A percentile compares a stretch with the other conserved stretches of the same genome.
Evolutionary conservation across 2,329 filamentous ascomycete species (phyloP).

Genomic region (Sporothrix sp.): DNA sequence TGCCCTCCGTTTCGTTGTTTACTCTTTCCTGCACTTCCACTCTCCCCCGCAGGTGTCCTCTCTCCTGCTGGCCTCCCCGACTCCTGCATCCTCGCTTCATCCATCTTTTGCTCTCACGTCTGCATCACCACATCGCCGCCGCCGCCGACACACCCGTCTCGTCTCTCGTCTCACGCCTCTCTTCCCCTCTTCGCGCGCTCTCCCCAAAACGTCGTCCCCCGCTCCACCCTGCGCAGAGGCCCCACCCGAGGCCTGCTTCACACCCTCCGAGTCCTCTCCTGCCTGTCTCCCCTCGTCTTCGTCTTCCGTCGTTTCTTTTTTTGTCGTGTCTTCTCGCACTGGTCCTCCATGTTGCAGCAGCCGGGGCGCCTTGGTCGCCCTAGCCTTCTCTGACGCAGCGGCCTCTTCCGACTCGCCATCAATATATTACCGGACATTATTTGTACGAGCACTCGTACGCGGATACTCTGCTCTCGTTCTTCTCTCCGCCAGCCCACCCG

Average conservation of each 20-base stretch:
- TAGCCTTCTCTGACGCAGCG: background rate
- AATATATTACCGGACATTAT: no score
- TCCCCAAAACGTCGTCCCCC: conserved; percentile 5
- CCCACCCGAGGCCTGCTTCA: no score
- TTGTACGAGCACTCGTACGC: no score
- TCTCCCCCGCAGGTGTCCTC: background rate
- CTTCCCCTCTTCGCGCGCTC: background rate
- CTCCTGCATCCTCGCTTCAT: background rate
- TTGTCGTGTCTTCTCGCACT: background rate
- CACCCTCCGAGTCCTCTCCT: no score
- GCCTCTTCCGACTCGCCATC: no score
- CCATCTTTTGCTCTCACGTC: no score
- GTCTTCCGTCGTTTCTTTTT: background rate
- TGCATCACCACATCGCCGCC: background rate
- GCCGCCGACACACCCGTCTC: background rate
- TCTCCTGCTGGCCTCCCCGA: background rate
- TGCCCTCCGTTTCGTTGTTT: background rate
- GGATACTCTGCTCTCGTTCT: no score
- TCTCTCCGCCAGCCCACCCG: no score
- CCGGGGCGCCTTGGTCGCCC: no score
- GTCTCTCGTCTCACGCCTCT: background rate
- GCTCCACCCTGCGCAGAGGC: conserved; percentile 9
- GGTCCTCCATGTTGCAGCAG: background rate
- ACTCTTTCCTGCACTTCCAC: background rate
- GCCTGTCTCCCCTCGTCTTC: background rate